Percentiles rank a stretch among this genome's conserved stretches.
phyloP scores from a whole-genome alignment of 2,329 filamentous ascomycete species.

The Periconia sp. region DNA sequence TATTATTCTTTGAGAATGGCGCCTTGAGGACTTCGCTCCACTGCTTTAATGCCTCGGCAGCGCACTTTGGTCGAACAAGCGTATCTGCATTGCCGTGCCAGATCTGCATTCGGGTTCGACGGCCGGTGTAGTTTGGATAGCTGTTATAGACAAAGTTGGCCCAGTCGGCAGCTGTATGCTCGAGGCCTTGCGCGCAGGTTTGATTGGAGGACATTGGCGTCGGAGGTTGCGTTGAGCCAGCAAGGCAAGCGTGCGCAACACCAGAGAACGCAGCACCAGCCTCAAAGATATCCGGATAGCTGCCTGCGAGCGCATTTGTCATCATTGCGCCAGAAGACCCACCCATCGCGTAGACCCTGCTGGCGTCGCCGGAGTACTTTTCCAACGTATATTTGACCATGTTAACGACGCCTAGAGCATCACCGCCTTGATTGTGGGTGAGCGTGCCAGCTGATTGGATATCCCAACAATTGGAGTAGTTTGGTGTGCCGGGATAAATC shows the following conservation, averaged over 20 bases:
- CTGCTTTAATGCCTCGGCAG: slow-evolving; percentile 23
- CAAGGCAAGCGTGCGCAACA: slow-evolving; percentile 35
- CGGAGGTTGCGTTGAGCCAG: slow-evolving; percentile 13
- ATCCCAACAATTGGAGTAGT: slow-evolving; percentile 63
- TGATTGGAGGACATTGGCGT: slow-evolving; percentile 36
- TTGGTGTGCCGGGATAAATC: slow-evolving; percentile 62
- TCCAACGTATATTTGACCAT: slow-evolving; percentile 63
- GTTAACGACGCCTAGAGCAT: slow-evolving; percentile 61
- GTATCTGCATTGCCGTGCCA: slow-evolving; percentile 42
- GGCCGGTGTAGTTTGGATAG: slow-evolving; percentile 44
- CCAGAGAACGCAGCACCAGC: slow-evolving; percentile 36
- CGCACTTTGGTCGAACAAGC: slow-evolving; percentile 30
- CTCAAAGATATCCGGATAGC: slow-evolving; percentile 35
- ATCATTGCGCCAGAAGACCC: slow-evolving; percentile 39
- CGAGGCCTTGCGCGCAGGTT: slow-evolving; percentile 62
- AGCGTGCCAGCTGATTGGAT: slow-evolving; percentile 61
- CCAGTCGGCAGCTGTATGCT: slow-evolving; percentile 18
- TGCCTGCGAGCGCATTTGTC: slow-evolving; percentile 36
- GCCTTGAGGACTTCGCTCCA: slow-evolving; percentile 22
- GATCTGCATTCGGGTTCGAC: slow-evolving; percentile 40
- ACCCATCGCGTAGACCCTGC: slow-evolving; percentile 50
- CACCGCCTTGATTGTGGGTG: slow-evolving; percentile 62
- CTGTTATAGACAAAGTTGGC: slow-evolving; percentile 13
- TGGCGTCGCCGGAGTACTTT: slow-evolving; percentile 59
- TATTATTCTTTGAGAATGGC: slow-evolving; percentile 10